Base-by-base conservation (phyloP, 352 stramenopile species). In the Porosira glacialis region DNA sequence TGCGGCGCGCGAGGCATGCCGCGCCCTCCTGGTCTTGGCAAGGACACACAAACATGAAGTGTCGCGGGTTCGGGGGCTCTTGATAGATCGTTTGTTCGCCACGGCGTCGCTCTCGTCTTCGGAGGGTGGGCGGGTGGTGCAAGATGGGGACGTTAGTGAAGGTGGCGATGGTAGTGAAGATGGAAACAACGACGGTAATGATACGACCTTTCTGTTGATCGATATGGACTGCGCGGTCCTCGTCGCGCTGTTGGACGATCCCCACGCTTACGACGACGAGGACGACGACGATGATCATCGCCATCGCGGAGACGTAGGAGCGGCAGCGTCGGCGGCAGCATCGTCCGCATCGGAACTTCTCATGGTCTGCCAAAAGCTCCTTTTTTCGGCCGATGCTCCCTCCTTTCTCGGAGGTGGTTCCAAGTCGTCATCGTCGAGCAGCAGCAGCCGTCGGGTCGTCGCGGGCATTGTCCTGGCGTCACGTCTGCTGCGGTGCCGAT, bases 281-380 rank as follows among this genome's bases (percentile, higher is more conserved):
- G n/a, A n/a, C n/a, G n/a, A n/a, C n/a, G n/a, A n/a, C n/a, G 17
- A 15, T 6, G 30, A 19, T n/a, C 21, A 11, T 61, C 4, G 36
- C 19, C n/a, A 36, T n/a, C 19, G 27, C 6, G 27, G 2, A 26
- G 43, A 65, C 33, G 28, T 26, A 7, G 55, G 17, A 53, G 28
- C 19, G 3, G 13, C 28, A 15, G 19, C 44, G 27, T 41, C 5
- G 4, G 17, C 36, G 31, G 11, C 13, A 30, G 3, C 31, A 45
- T 19, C 28, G 13, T 22, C 15, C 48, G 56, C 47, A 33, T 69
- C 66, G 6, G 66, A 75, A 28, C 43, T 75, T 31, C 57, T 75
- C 10, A 75, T 75, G 36, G 36, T 75, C 15, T 75, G 66, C 28
- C 66, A 75, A 50, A 75, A 75, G 36, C 53, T 75, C 47, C 51